Conservation (phyloP, 208 protist species). For the Leishmania tropica region DNA sequence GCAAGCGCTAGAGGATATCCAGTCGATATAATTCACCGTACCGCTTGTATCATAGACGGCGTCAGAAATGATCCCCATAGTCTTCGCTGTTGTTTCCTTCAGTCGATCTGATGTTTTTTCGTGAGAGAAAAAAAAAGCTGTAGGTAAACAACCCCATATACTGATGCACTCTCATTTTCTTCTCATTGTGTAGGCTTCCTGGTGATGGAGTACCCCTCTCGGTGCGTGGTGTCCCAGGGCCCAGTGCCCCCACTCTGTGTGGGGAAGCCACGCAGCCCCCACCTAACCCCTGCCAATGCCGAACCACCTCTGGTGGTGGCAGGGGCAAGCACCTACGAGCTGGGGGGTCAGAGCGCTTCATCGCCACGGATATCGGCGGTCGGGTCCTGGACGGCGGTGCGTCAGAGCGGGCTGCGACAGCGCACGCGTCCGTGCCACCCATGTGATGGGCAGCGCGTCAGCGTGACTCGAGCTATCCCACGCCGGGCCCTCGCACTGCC, state of each 20-base stretch:
- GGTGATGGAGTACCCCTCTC: not conserved
- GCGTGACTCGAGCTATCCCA: not conserved
- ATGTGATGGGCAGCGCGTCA: not conserved
- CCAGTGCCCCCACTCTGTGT: not conserved
- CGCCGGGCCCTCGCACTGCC: not conserved
- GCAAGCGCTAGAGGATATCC: slow-evolving; percentile 40
- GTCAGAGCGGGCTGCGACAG: not conserved
- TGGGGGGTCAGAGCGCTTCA: not conserved
- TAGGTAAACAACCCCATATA: not conserved
- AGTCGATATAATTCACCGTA: slow-evolving; percentile 7
- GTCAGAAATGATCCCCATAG: not conserved
- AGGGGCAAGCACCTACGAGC: not conserved
- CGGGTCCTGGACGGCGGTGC: not conserved
- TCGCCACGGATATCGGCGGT: not conserved
- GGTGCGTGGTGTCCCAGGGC: not conserved
- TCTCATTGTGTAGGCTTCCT: not conserved
- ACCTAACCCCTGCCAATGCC: not conserved
- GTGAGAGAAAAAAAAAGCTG: not conserved
- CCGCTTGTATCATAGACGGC: not conserved
- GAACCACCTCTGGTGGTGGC: not conserved
- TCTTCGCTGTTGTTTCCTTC: not conserved
- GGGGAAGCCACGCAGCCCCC: not conserved
- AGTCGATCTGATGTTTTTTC: not conserved
- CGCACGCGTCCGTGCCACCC: not conserved
- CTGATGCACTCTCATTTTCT: not conserved